A percentile compares a stretch with the other conserved stretches of the same genome.
phyloP scores from a whole-genome alignment of 2,329 filamentous ascomycete genomes.

The Botrytis porri region DNA sequence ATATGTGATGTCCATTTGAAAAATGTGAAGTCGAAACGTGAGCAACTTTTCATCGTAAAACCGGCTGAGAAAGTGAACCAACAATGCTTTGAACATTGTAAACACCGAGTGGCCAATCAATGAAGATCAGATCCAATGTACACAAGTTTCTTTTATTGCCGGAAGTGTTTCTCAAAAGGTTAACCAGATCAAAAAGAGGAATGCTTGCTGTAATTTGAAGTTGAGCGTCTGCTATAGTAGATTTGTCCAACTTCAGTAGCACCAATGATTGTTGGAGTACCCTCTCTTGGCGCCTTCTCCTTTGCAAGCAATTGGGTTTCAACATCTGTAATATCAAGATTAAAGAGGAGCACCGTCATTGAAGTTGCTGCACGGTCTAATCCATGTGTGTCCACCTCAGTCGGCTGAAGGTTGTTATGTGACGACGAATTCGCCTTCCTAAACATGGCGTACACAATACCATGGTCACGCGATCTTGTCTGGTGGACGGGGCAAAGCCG shows the following conservation, averaged over 20 bases:
- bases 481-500: not conserved
- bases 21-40: not conserved
- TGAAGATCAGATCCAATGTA: not conserved
- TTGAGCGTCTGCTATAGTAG: slow-evolving; percentile 8
- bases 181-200: not conserved
- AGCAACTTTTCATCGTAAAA: not conserved
- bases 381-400: not conserved
- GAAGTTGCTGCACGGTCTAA: not conserved
- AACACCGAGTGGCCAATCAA: not conserved
- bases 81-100: not conserved
- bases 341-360: slow-evolving; percentile 1
- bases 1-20: not conserved
- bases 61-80: not conserved
- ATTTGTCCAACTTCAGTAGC: slow-evolving; percentile 5
- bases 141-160: no score
- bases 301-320: not conserved
- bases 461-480: not conserved
- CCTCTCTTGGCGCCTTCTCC: not conserved
- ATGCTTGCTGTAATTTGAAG: not conserved
- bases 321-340: not conserved
- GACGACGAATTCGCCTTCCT: not conserved
- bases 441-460: slow-evolving; percentile 9
- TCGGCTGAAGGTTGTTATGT: not conserved
- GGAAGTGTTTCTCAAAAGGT: not conserved
- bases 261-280: not conserved